Conservation (phyloP, 2,329 filamentous ascomycete species). For the Paradendryphiella salina region DNA sequence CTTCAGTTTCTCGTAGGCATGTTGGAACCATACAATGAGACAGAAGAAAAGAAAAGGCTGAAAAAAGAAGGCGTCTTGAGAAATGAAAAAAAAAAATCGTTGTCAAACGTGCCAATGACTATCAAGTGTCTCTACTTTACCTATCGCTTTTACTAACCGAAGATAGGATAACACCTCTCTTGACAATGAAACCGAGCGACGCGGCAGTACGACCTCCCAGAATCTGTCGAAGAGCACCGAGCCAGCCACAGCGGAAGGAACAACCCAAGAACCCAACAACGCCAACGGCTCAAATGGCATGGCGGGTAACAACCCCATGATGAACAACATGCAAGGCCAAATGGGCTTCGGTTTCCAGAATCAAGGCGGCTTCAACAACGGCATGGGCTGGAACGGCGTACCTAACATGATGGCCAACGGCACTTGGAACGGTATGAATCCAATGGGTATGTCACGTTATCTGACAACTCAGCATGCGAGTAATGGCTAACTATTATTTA, state of each 20-base stretch:
- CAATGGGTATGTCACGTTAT: constrained; percentile 71
- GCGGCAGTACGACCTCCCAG: constrained; percentile 25
- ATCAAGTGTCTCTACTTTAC: constrained; percentile 12
- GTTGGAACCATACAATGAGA: constrained; percentile 9
- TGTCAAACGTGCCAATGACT: constrained; percentile 29
- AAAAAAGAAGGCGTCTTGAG: constrained; percentile 11
- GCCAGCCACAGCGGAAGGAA: constrained; percentile 22
- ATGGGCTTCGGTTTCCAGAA: constrained; percentile 51
- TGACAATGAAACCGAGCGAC: constrained; percentile 18
- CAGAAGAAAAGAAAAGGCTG: constrained; percentile 7
- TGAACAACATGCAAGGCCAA: constrained; percentile 36
- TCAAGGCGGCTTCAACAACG: constrained; percentile 55
- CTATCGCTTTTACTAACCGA: constrained; percentile 20
- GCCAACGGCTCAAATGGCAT: constrained; percentile 23
- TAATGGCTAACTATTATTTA: constrained; percentile 21
- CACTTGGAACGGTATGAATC: constrained; percentile 73
- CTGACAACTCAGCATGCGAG: background rate
- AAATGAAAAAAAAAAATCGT: constrained; percentile 26
- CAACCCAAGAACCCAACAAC: constrained; percentile 23
- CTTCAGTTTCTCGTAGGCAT: constrained; percentile 1
- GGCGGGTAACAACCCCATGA: constrained; percentile 29
- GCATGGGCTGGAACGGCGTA: constrained; percentile 60
- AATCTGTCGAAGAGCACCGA: constrained; percentile 21
- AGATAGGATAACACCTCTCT: constrained; percentile 20
- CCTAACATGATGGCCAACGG: constrained; percentile 52